Conservation (phyloP, 441 rosid species). For the Flueggea neowawraea region DNA sequence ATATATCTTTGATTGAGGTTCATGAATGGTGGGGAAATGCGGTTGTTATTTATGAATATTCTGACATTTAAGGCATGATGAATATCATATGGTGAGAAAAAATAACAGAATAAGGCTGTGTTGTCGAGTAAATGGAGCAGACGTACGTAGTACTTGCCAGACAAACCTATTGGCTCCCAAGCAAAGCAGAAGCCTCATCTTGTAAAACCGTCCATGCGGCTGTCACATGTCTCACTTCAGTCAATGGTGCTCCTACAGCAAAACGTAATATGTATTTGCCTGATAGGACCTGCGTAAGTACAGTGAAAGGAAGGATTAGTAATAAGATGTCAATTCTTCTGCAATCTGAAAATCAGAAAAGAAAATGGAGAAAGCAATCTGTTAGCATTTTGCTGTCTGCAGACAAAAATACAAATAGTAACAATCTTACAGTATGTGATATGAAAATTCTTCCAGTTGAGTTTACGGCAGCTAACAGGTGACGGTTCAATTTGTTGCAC, state of each 20-base stretch:
- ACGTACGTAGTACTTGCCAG: no score
- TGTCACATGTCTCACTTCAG: slow-evolving; percentile 71
- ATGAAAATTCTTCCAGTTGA: slow-evolving; percentile 72
- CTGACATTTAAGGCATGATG: no score
- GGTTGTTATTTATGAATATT: no score
- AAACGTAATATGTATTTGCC: slow-evolving; percentile 59
- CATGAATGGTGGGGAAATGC: no score
- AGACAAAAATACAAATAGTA: not conserved
- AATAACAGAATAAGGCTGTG: no score
- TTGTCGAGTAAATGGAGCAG: no score
- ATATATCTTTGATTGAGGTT: no score
- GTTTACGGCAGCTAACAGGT: slow-evolving; percentile 70
- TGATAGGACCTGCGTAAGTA: slow-evolving; percentile 51
- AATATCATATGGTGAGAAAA: no score
- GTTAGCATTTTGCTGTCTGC: no score
- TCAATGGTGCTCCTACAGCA: slow-evolving; percentile 83
- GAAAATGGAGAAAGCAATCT: no score
- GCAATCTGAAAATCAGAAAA: no score
- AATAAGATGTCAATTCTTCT: no score
- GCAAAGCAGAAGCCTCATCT: slow-evolving; percentile 55
- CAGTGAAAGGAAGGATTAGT: not conserved
- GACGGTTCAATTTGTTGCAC: slow-evolving; percentile 48
- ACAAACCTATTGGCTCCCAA: slow-evolving; percentile 15
- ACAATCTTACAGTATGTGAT: slow-evolving; percentile 72
- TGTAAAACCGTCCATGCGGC: slow-evolving; percentile 76